Conservation (phyloP, 2,329 filamentous ascomycete species). For the Xylariales sp. region DNA sequence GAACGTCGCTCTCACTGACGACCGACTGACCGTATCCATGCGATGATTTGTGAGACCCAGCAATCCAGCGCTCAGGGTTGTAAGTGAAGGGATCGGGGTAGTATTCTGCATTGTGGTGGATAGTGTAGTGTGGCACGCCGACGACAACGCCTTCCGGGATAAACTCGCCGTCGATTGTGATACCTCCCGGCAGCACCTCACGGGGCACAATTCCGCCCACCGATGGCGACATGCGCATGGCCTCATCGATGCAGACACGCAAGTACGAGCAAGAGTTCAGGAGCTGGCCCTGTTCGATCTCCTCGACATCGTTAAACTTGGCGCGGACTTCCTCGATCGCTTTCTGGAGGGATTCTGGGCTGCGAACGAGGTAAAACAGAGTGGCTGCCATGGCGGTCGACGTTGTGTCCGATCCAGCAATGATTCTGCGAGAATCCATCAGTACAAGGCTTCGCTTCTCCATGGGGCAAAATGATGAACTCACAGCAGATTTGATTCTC, state of each 20-base stretch:
- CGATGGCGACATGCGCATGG: constrained; percentile 58
- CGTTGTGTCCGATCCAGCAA: constrained; percentile 68
- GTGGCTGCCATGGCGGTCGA: constrained; percentile 63
- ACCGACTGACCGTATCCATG: constrained; percentile 22
- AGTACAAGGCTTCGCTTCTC: neutral
- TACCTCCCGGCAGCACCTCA: constrained; percentile 52
- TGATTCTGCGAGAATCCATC: too few relatives aligned
- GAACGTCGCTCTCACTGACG: constrained; percentile 46
- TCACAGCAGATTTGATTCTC: constrained; percentile 63
- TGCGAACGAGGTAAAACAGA: constrained; percentile 58
- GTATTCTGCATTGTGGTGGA: constrained; percentile 63
- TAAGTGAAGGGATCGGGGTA: constrained; percentile 56
- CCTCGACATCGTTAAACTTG: constrained; percentile 47
- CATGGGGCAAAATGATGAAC: constrained; percentile 12
- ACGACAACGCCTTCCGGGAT: constrained; percentile 59
- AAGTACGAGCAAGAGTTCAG: constrained; percentile 54
- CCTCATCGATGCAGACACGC: constrained; percentile 61
- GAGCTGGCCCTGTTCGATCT: constrained; percentile 47
- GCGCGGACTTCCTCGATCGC: constrained; percentile 47
- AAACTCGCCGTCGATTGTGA: constrained; percentile 46
- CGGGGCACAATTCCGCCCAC: constrained; percentile 58
- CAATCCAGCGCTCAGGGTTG: constrained; percentile 62
- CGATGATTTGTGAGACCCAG: constrained; percentile 35
- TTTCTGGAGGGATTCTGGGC: constrained; percentile 39
- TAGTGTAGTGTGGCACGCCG: constrained; percentile 62